Evolutionary conservation across 1,139 yeast genomes (phyloP), one percentile per base, ranked within the genome.

Genomic region (Lodderomyces oxycetoniae): DNA sequence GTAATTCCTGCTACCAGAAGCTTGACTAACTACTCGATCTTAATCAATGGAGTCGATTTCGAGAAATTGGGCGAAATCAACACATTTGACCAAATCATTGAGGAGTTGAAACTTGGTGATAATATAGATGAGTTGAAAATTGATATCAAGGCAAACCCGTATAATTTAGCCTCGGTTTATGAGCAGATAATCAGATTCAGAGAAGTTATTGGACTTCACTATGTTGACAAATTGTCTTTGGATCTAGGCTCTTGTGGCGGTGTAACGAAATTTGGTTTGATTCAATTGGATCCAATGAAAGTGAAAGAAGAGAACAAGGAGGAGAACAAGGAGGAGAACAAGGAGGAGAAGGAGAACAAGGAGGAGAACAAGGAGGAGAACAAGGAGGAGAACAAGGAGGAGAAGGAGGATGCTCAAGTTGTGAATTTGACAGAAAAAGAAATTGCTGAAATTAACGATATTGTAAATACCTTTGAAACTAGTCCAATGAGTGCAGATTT

Each of bases 1-100:
- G 62, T 76, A 17, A 56, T 76, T 23, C 76, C 81, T 10, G 64
- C 67, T 20, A 71, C 80, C 28, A 70, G 71, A 46, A 79, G 76
- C 38, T 68, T 72, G 48, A 80, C 93, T 25, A 73, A 77, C 48
- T 86, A 77, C 51, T 60, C 69, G 5, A 61, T 85, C 20, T 52
- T 47, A 34, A 52, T 55, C 36, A 54, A 63, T n/a, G 71, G 65
- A 12, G 39, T 53, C 27, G 47, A 58, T 33, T 47, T 77, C 15
- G 53, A 53, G 15, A 30, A 38, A 3, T 57, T 57, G 37, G 66
- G 67, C 36, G 71, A 63, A 20, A 53, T 63, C 29, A 36, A 54
- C 19, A 48, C 65, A 12, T 58, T 63, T 36, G 55, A 49, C 16
- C 63, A 56, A 15, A 53, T 64, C 17, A 36, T 63, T 17, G 49